phyloP scores from a whole-genome alignment of 2,329 filamentous ascomycete genomes.

The Endoconidiophora polonica region DNA sequence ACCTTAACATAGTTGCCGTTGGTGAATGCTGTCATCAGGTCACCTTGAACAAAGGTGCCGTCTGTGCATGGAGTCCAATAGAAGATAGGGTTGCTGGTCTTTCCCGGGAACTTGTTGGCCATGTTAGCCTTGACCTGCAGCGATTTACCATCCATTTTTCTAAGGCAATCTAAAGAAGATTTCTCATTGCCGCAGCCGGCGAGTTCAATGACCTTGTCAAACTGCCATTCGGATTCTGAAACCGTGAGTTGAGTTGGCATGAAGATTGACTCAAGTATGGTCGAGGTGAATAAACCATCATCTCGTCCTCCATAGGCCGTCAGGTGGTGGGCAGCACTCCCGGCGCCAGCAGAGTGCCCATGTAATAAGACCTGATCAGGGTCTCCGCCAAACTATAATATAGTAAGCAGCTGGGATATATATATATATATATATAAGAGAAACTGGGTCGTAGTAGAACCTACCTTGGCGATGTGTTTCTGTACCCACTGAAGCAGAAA shows the following conservation, averaged over 20 bases:
- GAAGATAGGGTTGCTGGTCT: constrained; percentile 23
- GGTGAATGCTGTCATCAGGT: constrained; percentile 25
- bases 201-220: constrained; percentile 22
- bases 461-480: constrained; percentile 34
- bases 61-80: constrained; percentile 37
- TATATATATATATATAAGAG: not conserved
- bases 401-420: not conserved
- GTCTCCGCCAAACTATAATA: constrained; percentile 27
- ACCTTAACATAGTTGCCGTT: constrained; percentile 26
- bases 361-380: constrained; percentile 27
- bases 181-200: constrained; percentile 21
- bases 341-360: constrained; percentile 28
- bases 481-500: constrained; percentile 34
- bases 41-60: constrained; percentile 27
- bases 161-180: constrained; percentile 27
- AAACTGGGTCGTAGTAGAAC: not conserved
- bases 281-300: constrained; percentile 29
- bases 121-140: constrained; percentile 26
- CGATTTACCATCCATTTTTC: constrained; percentile 19
- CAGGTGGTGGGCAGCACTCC: constrained; percentile 32
- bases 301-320: constrained; percentile 29
- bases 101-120: constrained; percentile 24
- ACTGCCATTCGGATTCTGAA: constrained; percentile 31
- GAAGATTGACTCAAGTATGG: constrained; percentile 31
- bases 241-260: constrained; percentile 31